Base-by-base conservation (phyloP, 2,329 filamentous ascomycete species). In the Botryotinia calthae region DNA sequence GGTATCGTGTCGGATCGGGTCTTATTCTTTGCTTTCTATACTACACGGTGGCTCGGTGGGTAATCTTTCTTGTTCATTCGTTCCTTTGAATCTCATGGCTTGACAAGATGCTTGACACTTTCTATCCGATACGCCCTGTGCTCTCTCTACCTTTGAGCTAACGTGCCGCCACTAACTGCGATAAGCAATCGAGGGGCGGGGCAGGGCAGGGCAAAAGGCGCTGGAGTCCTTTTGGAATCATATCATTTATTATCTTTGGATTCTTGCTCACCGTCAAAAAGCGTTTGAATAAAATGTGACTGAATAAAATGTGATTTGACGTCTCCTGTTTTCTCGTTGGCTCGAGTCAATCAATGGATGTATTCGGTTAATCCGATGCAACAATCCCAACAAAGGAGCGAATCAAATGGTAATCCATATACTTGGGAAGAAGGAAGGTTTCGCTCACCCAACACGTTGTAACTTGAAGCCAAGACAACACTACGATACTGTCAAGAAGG, bases 131-230 rank as follows among this genome's bases (percentile, higher is more conserved):
- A 46, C 59, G 69, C 69, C 46, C 34, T 71, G 69, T 71, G 69
- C 69, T 46, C 59, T n/a, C 64, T 63, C 46, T 16, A 54, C 44
- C 44, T 44, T 20, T 51, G 56, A 37, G 31, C 46, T 66, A 65
- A 51, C 40, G 31, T 66, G 63, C 63, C 31, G 46, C 54, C 40
- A 22, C 67, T 48, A 62, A 42, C 54, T 61, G 56, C 68, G 68
- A 70, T 70, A 70, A 63, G 56, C 58, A 63, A 62, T 70, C 56
- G 42, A 63, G 68, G 44, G 42, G 56, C 56, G 42, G 68, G 68
- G 48, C 46, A 48, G 44, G 44, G 44, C 56, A 28, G 68, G 68
- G 56, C 40, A 28, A 16, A 40, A 28, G 37, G 64, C 7, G 9
- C 22, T 40, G 25, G 34, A 56, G 16, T 56, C 56, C 56, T 31